These are phyloP conservation scores for Fusarium stilboides DNA, from an alignment of 2,329 filamentous ascomycete species.

Conservation along the genomic window DNA sequence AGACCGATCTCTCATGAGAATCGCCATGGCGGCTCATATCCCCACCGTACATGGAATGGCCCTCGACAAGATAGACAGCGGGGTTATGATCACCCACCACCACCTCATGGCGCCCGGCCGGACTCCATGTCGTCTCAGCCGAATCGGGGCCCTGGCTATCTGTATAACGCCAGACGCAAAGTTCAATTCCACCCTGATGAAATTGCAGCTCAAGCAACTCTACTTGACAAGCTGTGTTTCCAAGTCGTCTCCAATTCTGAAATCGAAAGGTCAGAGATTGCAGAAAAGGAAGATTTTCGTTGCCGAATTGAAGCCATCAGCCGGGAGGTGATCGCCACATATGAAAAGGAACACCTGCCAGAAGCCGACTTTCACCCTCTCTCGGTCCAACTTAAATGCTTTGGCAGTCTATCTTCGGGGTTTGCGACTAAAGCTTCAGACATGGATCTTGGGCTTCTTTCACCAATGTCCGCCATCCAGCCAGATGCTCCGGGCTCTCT, in stretches of 20 bases:
- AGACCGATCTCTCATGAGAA: constrained; percentile 29
- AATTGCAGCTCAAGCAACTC: constrained; percentile 62
- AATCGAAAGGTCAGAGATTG: constrained; percentile 74
- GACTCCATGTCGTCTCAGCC: constrained; percentile 24
- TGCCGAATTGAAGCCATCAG: constrained; percentile 75
- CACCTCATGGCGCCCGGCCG: constrained; percentile 14
- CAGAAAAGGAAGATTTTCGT: constrained; percentile 81
- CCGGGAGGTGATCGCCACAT: constrained; percentile 68
- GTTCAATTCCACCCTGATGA: constrained; percentile 61
- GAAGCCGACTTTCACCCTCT: constrained; percentile 64
- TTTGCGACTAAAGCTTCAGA: constrained; percentile 92
- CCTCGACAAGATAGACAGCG: constrained; percentile 35
- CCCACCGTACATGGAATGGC: constrained; percentile 43
- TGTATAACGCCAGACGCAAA: constrained; percentile 45
- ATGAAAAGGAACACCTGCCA: constrained; percentile 63
- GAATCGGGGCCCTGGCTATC: constrained; percentile 33
- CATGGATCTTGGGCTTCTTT: constrained; percentile 88
- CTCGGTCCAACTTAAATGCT: constrained; percentile 80
- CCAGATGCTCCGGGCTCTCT: constrained; percentile 70
- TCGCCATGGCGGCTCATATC: constrained; percentile 33
- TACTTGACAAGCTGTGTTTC: constrained; percentile 66
- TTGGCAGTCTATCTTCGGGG: constrained; percentile 86
- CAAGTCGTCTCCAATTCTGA: constrained; percentile 68
- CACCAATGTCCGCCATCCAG: constrained; percentile 70
- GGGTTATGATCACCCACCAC: constrained; percentile 49